phyloP scores from a whole-genome alignment of 805 yeast genomes.

The Millerozyma miso region DNA sequence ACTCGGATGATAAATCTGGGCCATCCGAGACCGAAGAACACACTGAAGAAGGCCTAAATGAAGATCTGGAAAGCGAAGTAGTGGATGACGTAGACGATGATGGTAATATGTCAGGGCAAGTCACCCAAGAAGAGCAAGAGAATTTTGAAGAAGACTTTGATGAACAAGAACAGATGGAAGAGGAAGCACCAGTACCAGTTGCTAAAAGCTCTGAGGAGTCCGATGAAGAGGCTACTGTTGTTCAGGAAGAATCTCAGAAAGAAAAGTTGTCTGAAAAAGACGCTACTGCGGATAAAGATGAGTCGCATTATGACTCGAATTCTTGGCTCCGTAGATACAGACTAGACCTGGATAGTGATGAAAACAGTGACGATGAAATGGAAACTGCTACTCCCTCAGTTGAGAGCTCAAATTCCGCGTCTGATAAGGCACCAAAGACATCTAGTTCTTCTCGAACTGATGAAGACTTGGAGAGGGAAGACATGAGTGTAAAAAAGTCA shows the following conservation, averaged over 20 bases:
- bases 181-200: too few relatives aligned
- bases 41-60: background rate
- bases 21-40: background rate
- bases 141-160: background rate
- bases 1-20: background rate
- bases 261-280: background rate
- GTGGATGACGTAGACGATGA: background rate
- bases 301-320: too few relatives aligned
- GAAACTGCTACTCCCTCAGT: background rate
- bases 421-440: background rate
- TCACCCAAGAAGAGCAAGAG: background rate
- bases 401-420: background rate
- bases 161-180: background rate
- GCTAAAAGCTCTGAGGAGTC: too few relatives aligned
- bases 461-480: background rate
- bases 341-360: background rate
- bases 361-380: background rate
- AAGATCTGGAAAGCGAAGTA: background rate
- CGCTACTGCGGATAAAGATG: background rate
- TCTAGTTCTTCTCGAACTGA: background rate
- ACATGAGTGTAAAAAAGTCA: too few relatives aligned
- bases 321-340: background rate
- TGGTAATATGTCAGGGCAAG: background rate
- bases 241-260: background rate
- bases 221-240: background rate